phyloP scores from a whole-genome alignment of 768 basidiomycete species.

The Naematelia aurantialba region DNA sequence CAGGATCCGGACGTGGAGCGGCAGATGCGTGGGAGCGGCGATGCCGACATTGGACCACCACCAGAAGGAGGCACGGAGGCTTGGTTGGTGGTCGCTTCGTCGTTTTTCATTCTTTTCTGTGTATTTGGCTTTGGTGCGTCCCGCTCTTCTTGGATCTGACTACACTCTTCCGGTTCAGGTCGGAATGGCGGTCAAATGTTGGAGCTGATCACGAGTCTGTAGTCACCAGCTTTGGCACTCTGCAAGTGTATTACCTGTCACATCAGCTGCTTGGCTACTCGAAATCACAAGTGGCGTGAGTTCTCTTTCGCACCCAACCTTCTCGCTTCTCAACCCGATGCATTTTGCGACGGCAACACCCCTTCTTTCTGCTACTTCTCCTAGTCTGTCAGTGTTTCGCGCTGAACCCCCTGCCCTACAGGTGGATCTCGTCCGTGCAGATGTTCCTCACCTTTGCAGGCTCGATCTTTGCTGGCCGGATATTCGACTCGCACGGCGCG shows the following conservation, averaged over 20 bases:
- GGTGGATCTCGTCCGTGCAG: constrained; percentile 42
- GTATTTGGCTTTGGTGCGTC: constrained; percentile 45
- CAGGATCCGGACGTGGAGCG: constrained; percentile 22
- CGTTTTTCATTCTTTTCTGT: constrained; percentile 42
- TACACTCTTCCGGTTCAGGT: no score
- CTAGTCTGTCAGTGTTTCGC: no score
- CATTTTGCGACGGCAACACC: no score
- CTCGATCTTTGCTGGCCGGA: constrained; percentile 35
- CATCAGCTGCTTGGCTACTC: constrained; percentile 30
- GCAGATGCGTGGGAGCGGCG: constrained; percentile 24
- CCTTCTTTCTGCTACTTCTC: no score
- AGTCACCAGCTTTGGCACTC: constrained; percentile 45
- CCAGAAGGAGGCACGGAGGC: constrained; percentile 47
- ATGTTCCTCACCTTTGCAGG: constrained; percentile 35
- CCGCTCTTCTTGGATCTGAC: background rate
- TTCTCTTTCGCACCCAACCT: background rate
- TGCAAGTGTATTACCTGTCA: constrained; percentile 36
- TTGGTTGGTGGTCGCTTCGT: constrained; percentile 39
- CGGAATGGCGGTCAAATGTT: background rate
- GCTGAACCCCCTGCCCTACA: constrained; percentile 4
- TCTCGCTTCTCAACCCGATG: no score
- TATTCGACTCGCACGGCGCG: constrained; percentile 44
- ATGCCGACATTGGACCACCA: constrained; percentile 35
- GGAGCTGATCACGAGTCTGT: background rate
- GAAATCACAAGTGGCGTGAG: constrained; percentile 34